phyloP scores from a whole-genome alignment of 2,329 filamentous ascomycete species.

The Coniella vitis region DNA sequence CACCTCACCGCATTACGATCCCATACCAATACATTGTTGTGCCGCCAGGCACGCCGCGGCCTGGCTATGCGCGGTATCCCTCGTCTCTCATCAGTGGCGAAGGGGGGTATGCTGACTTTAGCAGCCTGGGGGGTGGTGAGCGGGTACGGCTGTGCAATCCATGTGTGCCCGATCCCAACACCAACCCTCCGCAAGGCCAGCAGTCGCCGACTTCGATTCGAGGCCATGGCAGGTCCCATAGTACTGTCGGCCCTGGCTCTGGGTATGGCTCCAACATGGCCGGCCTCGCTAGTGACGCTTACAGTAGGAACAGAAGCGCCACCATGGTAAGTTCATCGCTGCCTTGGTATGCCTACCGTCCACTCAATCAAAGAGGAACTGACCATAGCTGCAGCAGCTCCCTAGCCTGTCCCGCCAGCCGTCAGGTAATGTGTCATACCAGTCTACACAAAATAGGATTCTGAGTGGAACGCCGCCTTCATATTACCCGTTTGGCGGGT shows the following conservation, averaged over 20 bases:
- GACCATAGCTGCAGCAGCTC: background rate
- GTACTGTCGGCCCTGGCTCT: slow-evolving; percentile 27
- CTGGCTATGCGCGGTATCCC: slow-evolving; percentile 30
- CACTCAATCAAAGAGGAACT: background rate
- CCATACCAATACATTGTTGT: slow-evolving; percentile 89
- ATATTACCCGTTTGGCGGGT: slow-evolving; percentile 24
- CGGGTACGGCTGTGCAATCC: slow-evolving; percentile 55
- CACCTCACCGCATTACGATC: slow-evolving; percentile 90
- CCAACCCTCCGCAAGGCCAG: slow-evolving; percentile 39
- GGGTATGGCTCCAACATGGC: slow-evolving; percentile 7
- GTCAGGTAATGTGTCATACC: slow-evolving; percentile 18
- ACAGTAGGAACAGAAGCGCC: slow-evolving; percentile 38
- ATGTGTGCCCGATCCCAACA: slow-evolving; percentile 56
- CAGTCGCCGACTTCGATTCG: slow-evolving; percentile 23
- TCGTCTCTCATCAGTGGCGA: slow-evolving; percentile 34
- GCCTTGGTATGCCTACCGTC: too few species aligned
- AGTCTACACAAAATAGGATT: slow-evolving; percentile 32
- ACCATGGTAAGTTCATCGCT: slow-evolving; percentile 39
- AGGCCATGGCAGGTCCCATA: slow-evolving; percentile 39
- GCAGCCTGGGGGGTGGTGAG: slow-evolving; percentile 46
- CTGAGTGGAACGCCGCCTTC: slow-evolving; percentile 33
- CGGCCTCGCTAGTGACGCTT: slow-evolving; percentile 29
- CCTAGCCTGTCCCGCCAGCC: slow-evolving; percentile 5
- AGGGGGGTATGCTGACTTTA: slow-evolving; percentile 36
- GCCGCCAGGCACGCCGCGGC: slow-evolving; percentile 45